Conservation (phyloP, 371 early-diverging fungal species). For the Mortierella sp. region DNA sequence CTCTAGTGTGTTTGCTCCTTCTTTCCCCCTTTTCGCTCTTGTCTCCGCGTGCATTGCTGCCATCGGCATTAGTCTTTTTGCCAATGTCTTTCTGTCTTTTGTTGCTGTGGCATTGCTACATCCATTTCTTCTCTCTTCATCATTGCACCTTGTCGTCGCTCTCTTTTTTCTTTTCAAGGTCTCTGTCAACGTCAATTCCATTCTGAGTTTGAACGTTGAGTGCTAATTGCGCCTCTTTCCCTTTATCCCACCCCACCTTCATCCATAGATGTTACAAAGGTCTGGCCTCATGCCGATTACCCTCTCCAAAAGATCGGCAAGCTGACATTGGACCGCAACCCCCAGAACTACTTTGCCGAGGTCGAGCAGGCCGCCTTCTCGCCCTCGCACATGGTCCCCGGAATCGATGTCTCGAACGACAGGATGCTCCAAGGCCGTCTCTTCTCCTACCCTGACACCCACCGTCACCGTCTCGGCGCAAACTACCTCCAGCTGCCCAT, state of each 20-base stretch:
- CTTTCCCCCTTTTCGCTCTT: neutral
- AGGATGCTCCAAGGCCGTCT: conserved; percentile 86
- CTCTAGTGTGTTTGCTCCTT: neutral
- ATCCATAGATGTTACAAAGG: conserved; percentile 70
- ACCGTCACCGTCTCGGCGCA: conserved; percentile 83
- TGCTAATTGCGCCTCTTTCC: neutral
- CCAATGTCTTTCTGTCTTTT: neutral
- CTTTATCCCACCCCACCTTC: neutral
- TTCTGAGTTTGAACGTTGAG: neutral
- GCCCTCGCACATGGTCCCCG: conserved; percentile 81
- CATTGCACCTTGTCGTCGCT: neutral
- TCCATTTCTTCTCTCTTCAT: neutral
- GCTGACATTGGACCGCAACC: conserved; percentile 81
- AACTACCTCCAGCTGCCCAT: conserved; percentile 87
- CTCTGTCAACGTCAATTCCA: neutral
- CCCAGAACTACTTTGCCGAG: conserved; percentile 87
- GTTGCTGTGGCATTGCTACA: neutral
- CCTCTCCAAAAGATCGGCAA: conserved; percentile 79
- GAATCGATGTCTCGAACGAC: conserved; percentile 81
- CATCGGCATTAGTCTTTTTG: neutral
- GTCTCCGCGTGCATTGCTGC: neutral
- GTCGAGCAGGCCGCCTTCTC: conserved; percentile 86
- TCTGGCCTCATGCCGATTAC: conserved; percentile 71
- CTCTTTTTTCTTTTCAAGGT: neutral
- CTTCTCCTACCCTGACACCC: conserved; percentile 88